Base-by-base conservation (phyloP, 139 green algal species). In the Axilococcus clingmanii region DNA sequence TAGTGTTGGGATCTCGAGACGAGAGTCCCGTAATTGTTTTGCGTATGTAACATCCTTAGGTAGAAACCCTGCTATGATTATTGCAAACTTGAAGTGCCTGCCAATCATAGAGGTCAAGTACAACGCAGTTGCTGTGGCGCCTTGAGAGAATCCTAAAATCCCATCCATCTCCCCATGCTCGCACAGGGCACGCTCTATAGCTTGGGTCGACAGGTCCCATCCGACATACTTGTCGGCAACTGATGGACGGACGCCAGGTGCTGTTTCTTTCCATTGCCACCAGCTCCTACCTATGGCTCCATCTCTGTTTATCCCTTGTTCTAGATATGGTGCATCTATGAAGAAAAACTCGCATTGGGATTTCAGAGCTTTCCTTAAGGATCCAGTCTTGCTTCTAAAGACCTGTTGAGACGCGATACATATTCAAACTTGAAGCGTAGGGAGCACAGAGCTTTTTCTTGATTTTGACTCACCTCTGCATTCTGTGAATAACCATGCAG, bases 401-500 rank as follows among this genome's bases (percentile, higher is more conserved):
- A 82, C 41, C 68, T 85, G 57, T 22, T 12, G 12, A 38, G 33
- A 44, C 6, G 5, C 8, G 49, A 52, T 20, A 12, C 19, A 52
- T 20, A 42, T 7, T 38, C 17, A 53, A 37, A 11, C n/a, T 32
- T 22, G 50, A 47, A 9, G 4, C 1, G 23, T 31, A 17, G 2
- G 38, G 17, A 44, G 41, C 41, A 12, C 9, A 19, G 14, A 34
- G 3, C 7, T 64, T 15, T 15, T 57, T 9, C 4, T 2, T 35
- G 24, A 31, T 31, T 4, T 16, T 22, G 7, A 32, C 46, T 5
- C 40, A 82, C 74, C 45, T 79, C 69, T 0, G 53, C 46, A 46
- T 82, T 86, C 33, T 90, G 81, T 30, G 81, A 25, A 51, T 86
- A 85, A 25, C 81, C 81, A 38, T 90, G 81, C 19, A 90, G 44